phyloP scores from a whole-genome alignment of 345 rosid genomes.

The Adansonia digitata region DNA sequence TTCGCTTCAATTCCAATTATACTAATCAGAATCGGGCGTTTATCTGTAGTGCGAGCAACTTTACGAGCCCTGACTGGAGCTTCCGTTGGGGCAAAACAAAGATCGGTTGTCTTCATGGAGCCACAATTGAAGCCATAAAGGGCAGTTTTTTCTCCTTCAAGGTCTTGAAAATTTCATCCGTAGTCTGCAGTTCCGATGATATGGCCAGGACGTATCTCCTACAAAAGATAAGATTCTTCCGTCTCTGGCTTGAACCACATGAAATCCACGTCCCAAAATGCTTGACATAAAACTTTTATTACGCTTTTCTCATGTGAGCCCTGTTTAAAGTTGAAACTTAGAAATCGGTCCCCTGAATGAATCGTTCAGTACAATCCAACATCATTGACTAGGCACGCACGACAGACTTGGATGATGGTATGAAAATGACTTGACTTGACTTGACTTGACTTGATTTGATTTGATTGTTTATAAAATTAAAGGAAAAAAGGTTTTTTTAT shows the following conservation, averaged over 20 bases:
- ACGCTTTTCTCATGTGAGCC: neutral
- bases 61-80: constrained; percentile 26
- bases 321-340: neutral
- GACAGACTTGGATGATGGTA: too few relatives aligned
- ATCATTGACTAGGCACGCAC: neutral
- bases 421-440: neutral
- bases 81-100: constrained; percentile 22
- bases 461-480: neutral
- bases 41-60: constrained; percentile 25
- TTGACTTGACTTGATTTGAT: too few relatives aligned
- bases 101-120: constrained; percentile 25
- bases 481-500: neutral
- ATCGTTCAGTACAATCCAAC: neutral
- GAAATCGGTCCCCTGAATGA: neutral
- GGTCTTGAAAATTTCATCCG: constrained; percentile 8
- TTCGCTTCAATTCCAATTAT: neutral
- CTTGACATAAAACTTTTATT: neutral
- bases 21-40: neutral
- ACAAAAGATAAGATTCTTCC: constrained; percentile 15
- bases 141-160: constrained; percentile 23
- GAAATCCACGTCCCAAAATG: neutral
- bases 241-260: neutral
- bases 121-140: constrained; percentile 23
- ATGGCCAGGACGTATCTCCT: constrained; percentile 3
- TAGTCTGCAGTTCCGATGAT: constrained; percentile 17